Base-by-base conservation (phyloP, 257 asterid genomes). In the Fraxinus quadrangulata region DNA sequence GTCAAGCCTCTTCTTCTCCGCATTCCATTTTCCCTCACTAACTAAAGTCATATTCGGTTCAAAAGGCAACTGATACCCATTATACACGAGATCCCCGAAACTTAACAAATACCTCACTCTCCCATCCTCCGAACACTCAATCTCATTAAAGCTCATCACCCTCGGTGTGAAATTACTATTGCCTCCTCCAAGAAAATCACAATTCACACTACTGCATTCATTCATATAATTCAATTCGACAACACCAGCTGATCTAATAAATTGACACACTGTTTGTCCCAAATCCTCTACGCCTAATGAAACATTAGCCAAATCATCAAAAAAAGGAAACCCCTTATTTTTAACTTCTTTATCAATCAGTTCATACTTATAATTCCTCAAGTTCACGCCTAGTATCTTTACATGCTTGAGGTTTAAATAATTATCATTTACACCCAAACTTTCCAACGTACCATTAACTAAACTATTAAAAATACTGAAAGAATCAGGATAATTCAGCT, bases 1-100 rank as follows among this genome's bases (percentile, higher is more conserved):
- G 85, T 92, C 84, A 73, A 94, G 90, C 86, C 91, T 87, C 82
- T 71, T 92, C 23, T 81, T 89, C 89, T 84, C 80, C 61, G 33
- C 72, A 45, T 94, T 89, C 97, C 96, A 94, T 78, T 82, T 91
- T 72, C 99, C 99, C 83, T 94, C 99, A 24, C 85, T 82, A 78
- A 92, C 87, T 80, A 94, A 79, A 24, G 95, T 88, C 63, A 68
- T 47, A 72, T 89, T 90, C 5, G 96, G 97, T 31, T 87, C 87
- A 40, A 90, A 84, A 34, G 87, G 78, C 76, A 86, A 19, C 26
- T 16, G 82, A 74, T 70, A 65, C 10, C 85, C 88, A 31, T 82
- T 82, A 19, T 28, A 81, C 74, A 79, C 81, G 0, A 21, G 16
- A 77, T 86, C 88, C 69, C 84, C 87, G 75, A 90, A 94, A 34